Conservation (phyloP, 2,329 filamentous ascomycete genomes). For the Colletotrichum euphorbiae region DNA sequence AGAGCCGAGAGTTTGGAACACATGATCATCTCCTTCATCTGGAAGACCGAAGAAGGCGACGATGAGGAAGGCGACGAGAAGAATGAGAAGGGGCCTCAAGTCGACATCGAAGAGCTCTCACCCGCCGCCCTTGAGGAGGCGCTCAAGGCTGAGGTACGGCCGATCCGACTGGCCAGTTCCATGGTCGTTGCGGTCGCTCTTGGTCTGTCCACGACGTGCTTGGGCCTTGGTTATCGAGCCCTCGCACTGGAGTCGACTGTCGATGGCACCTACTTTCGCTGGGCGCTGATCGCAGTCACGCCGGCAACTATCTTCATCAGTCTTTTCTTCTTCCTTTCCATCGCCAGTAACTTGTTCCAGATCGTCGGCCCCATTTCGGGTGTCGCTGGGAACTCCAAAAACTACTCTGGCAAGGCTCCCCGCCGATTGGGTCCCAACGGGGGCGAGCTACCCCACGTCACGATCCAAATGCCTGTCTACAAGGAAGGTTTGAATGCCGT, state of each 20-base stretch:
- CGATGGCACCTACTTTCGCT: slow-evolving; percentile 64
- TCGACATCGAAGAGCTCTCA: slow-evolving; percentile 58
- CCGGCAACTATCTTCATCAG: slow-evolving; percentile 69
- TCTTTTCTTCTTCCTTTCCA: slow-evolving; percentile 58
- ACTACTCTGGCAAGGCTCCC: slow-evolving; percentile 55
- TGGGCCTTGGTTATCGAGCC: slow-evolving; percentile 67
- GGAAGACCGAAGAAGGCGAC: slow-evolving; percentile 52
- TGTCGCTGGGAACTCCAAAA: slow-evolving; percentile 56
- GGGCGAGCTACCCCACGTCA: slow-evolving; percentile 54
- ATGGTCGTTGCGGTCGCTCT: slow-evolving; percentile 65
- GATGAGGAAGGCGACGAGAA: slow-evolving; percentile 55
- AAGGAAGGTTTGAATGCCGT: slow-evolving; percentile 53
- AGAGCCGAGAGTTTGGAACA: slow-evolving; percentile 64
- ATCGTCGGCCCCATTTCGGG: slow-evolving; percentile 62
- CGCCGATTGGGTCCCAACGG: slow-evolving; percentile 47
- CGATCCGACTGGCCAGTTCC: slow-evolving; percentile 66
- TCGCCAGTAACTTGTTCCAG: slow-evolving; percentile 55
- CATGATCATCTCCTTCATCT: slow-evolving; percentile 69
- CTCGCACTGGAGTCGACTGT: slow-evolving; percentile 66
- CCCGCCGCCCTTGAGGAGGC: slow-evolving; percentile 54
- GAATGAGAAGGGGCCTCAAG: slow-evolving; percentile 52
- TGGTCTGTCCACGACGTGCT: slow-evolving; percentile 60
- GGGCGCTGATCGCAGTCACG: slow-evolving; percentile 63
- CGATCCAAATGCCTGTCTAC: slow-evolving; percentile 60
- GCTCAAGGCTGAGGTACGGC: slow-evolving; percentile 54